Base-by-base conservation (phyloP, 2,329 filamentous ascomycete genomes). In the Pseudocercospora crystallina region DNA sequence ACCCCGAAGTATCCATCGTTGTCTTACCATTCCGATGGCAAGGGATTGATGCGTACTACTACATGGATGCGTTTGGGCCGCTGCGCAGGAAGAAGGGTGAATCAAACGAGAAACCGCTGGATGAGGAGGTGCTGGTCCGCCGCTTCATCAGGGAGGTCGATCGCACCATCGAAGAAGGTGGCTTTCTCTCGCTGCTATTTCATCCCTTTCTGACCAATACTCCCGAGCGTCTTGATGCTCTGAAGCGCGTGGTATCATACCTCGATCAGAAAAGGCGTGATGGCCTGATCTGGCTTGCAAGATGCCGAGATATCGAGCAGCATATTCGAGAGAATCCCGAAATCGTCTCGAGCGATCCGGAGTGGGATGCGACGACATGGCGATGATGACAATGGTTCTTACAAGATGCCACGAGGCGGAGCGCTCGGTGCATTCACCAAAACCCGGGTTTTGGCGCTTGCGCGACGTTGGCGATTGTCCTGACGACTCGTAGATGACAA, bases 41-140 rank as follows among this genome's bases (percentile, higher is more conserved):
- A 12, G 63, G 54, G 11, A 64, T 68, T 8, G 66, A 69, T 54
- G 66, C 66, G 2, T 66, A 63, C 46, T 69, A 64, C 51, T 68
- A 67, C 43, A 66, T 69, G 65, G 62, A 64, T 13, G 44, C 54
- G 1, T 66, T 66, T 36, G 47, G 54, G 15, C 59, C 57, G 11
- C 44, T 69, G 37, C 56, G 66, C 20, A 58, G 57, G 48, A 51
- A 58, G 41, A 67, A 66, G 42, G 63, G 58, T 9, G 59, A 63
- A 34, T 32, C 47, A 2, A 20, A 47, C 5, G 60, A 57, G 35
- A 53, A 58, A 33, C 17, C 56, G 5, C 53, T 63, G 37, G 45
- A 43, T 9, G 56, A 61, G 15, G 43, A 56, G 11, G 47, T 56
- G 8, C 47, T 69, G 35, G 59, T 56, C 17, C 31, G 57, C 29